Evolutionary conservation across 306 rosid species (phyloP), one percentile per base, ranked within the genome.

Genomic region (Lathyrus sativus): DNA sequence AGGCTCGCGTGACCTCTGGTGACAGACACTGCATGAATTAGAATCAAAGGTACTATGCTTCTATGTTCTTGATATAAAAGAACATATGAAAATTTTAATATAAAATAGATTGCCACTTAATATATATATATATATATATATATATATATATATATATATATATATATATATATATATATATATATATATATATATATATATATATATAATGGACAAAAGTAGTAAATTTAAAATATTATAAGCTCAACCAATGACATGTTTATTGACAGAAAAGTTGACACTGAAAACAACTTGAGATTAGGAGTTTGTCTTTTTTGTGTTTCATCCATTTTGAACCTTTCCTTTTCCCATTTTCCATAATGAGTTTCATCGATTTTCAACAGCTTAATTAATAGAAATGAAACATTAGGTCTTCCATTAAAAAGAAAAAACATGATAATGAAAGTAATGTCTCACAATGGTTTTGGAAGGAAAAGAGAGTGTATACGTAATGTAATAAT

Each of bases 401-500:
- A 61, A 50, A 46, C 48, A 9, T 29, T 10, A 60, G 2, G 13
- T 5, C 37, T 8, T 1, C 8, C 29, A 60, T 31, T 59, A 15
- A 13, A 10, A 50, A 50, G 58, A 3, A 42, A 31, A 12, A 58
- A 51, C 15, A n/a, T 28, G 14, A 44, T 44, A 24, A 26, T 46
- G 14, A 11, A 43, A 11, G 17, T 24, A 29, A 8, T 7, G 9
- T 60, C 2, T 35, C 14, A 29, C 9, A 18, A 67, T 54, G 62
- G 28, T 38, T 66, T 72, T 61, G 4, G 31, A 68, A 62, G 48
- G 74, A 59, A 71, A 67, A 58, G 67, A 67, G 19, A 38, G 75
- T 67, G 77, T 63, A 81, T 85, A 87, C 93, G 91, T 88, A 88
- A 82, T 80, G 91, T 86, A 88, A 82, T 80, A 80, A 84, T 86